Evolutionary conservation across 116 monocot genomes (phyloP).

Genomic region (Trichopus zeylanicus): DNA sequence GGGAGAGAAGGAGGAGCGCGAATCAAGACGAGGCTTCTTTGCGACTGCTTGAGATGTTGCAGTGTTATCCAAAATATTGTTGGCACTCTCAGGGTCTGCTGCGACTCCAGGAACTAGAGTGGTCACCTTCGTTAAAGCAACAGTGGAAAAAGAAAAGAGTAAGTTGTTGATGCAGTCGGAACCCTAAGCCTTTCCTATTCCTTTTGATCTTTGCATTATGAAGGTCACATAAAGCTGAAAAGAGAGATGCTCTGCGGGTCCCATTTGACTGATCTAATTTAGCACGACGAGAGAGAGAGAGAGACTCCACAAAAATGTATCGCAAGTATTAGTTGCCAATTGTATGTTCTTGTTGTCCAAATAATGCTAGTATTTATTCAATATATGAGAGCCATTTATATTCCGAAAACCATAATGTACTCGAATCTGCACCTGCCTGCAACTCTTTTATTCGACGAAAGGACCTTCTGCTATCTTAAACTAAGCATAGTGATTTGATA

Average conservation of each 20-base stretch:
- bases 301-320: too few species aligned
- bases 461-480: too few species aligned
- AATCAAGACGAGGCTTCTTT: constrained; percentile 49
- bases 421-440: too few species aligned
- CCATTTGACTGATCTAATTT: neutral
- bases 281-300: too few species aligned
- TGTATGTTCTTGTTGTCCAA: too few species aligned
- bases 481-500: too few species aligned
- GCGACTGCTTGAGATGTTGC: constrained; percentile 18
- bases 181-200: neutral
- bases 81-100: constrained; percentile 25
- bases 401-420: too few species aligned
- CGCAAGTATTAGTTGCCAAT: too few species aligned
- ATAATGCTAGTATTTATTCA: too few species aligned
- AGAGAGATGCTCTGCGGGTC: constrained; percentile 8
- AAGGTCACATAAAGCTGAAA: constrained; percentile 49
- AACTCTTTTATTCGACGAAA: too few species aligned
- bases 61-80: constrained; percentile 10
- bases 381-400: too few species aligned
- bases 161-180: neutral
- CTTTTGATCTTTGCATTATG: constrained; percentile 16
- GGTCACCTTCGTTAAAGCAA: constrained; percentile 23
- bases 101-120: constrained; percentile 25
- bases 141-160: constrained; percentile 4
- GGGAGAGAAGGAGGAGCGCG: constrained; percentile 50